phyloP scores from a whole-genome alignment of 2,329 filamentous ascomycete species.

The Pseudogymnoascus sp. region DNA sequence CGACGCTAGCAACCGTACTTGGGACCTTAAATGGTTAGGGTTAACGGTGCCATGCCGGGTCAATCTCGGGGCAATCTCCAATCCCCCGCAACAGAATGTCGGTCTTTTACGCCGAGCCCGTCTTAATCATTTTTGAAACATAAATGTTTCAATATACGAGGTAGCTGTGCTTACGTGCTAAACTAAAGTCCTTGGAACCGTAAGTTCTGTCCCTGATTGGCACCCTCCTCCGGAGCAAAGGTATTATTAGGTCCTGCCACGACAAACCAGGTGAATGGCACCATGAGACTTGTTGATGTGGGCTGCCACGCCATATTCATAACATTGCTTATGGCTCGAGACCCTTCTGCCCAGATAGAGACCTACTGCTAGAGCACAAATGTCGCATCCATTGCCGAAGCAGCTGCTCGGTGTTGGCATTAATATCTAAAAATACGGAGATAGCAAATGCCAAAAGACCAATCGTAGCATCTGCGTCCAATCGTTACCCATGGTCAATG shows the following conservation, averaged over 20 bases:
- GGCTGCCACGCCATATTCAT: background rate
- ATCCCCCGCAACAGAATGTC: background rate
- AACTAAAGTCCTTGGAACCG: constrained; percentile 16
- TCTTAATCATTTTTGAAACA: background rate
- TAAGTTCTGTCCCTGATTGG: constrained; percentile 8
- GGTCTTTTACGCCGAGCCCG: background rate
- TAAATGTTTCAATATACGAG: background rate
- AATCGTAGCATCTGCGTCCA: constrained; percentile 22
- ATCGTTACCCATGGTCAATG: background rate
- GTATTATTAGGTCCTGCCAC: constrained; percentile 30
- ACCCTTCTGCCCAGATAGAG: background rate
- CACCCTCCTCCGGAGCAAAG: constrained; percentile 22
- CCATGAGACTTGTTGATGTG: constrained; percentile 24
- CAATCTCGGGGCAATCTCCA: background rate
- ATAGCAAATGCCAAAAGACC: constrained; percentile 23
- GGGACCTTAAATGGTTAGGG: background rate
- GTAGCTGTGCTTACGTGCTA: background rate
- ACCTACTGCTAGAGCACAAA: constrained; percentile 21
- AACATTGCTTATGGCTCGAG: constrained; percentile 12
- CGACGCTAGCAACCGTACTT: background rate
- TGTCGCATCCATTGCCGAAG: constrained; percentile 26
- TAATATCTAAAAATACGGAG: constrained; percentile 28
- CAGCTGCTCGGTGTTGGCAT: constrained; percentile 20
- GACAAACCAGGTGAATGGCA: constrained; percentile 31
- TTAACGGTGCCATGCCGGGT: background rate